Conservation (phyloP, 768 basidiomycete species). For the Neoboletus magnificus region DNA sequence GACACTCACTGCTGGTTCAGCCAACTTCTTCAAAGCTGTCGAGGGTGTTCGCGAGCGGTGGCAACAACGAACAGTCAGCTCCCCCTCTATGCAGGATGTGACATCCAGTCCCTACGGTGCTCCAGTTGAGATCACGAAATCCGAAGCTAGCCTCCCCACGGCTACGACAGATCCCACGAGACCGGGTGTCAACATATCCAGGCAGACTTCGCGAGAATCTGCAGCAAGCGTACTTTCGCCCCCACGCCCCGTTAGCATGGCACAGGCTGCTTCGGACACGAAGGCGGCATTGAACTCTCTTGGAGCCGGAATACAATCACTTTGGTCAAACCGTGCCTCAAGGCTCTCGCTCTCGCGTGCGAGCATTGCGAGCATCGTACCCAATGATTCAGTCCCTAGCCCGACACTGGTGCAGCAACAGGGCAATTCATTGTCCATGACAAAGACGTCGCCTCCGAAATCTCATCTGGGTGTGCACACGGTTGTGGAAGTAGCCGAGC, state of each 20-base stretch:
- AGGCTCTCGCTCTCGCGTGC: constrained; percentile 37
- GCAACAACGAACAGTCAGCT: constrained; percentile 40
- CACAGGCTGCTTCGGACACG: constrained; percentile 33
- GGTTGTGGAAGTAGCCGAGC: constrained; percentile 26
- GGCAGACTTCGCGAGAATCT: constrained; percentile 29
- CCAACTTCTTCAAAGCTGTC: constrained; percentile 84
- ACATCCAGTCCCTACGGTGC: constrained; percentile 16
- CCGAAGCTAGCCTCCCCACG: constrained; percentile 22
- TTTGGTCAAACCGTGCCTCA: constrained; percentile 41
- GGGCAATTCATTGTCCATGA: neutral
- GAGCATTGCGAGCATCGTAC: constrained; percentile 23
- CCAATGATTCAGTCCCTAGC: constrained; percentile 23
- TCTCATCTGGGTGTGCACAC: constrained; percentile 21
- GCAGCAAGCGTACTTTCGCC: constrained; percentile 7
- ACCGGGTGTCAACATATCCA: constrained; percentile 8
- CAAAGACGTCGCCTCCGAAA: constrained; percentile 13
- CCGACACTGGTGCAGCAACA: constrained; percentile 6
- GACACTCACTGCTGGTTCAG: constrained; percentile 70
- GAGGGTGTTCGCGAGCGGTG: constrained; percentile 83
- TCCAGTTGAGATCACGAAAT: constrained; percentile 30
- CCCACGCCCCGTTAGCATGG: constrained; percentile 25
- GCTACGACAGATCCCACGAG: constrained; percentile 15
- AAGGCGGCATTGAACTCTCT: constrained; percentile 37
- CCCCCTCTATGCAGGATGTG: constrained; percentile 25
- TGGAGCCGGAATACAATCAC: constrained; percentile 47